These are phyloP conservation scores for Thalassiosira ordinaria DNA, from an alignment of 352 stramenopile species.

Conservation along the genomic window DNA sequence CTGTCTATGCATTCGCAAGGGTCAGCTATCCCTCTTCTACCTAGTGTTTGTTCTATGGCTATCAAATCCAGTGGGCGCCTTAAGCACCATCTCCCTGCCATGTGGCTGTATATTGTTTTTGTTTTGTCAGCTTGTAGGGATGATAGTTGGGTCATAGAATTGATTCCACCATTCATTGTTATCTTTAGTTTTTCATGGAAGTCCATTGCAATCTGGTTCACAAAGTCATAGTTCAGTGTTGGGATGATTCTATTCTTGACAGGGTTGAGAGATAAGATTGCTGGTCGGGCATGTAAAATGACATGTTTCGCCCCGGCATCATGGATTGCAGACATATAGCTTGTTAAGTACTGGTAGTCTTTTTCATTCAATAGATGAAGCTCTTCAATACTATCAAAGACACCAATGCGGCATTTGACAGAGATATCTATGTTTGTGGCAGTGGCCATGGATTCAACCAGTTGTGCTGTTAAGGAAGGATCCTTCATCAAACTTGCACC, in stretches of 20 bases:
- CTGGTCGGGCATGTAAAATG: slow-evolving; percentile 58
- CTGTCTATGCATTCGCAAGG: slow-evolving; percentile 19
- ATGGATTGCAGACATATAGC: slow-evolving; percentile 48
- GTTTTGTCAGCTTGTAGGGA: slow-evolving; percentile 19
- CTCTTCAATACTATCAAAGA: slow-evolving; percentile 57
- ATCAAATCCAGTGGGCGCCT: slow-evolving; percentile 46
- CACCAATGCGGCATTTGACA: slow-evolving; percentile 58
- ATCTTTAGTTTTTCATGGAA: slow-evolving; percentile 48
- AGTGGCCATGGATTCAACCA: slow-evolving; percentile 38
- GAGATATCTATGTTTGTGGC: slow-evolving; percentile 38
- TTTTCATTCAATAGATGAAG: slow-evolving; percentile 27
- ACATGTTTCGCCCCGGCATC: slow-evolving; percentile 50
- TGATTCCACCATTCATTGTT: slow-evolving; percentile 67
- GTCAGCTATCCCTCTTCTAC: not conserved
- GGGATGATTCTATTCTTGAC: slow-evolving; percentile 66
- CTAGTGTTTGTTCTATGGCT: slow-evolving; percentile 15
- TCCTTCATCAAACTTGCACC: slow-evolving; percentile 65
- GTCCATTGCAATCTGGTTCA: slow-evolving; percentile 48
- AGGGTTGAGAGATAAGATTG: slow-evolving; percentile 57
- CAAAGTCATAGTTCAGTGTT: slow-evolving; percentile 55
- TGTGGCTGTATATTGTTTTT: slow-evolving; percentile 35
- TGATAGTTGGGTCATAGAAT: slow-evolving; percentile 37
- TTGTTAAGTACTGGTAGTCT: slow-evolving; percentile 46
- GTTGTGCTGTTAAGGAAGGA: slow-evolving; percentile 32
- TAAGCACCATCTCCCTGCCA: slow-evolving; percentile 58